A percentile compares a stretch with the other conserved stretches of the same genome.
Conservation (phyloP, 352 stramenopile species). For the Pythium guiyangense region DNA sequence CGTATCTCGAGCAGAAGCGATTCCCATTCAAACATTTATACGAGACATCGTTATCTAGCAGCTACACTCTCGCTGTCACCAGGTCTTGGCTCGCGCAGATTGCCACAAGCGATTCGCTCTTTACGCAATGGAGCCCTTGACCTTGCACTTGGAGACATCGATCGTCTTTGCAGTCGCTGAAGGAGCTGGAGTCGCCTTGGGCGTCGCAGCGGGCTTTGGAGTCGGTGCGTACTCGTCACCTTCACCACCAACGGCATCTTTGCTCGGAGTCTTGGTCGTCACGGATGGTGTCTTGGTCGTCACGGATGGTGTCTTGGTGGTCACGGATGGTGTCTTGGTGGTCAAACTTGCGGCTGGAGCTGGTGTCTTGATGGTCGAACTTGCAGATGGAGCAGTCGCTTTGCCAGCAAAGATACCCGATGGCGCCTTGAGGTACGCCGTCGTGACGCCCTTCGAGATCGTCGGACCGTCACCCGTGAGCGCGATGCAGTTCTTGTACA, state of each 20-base stretch:
- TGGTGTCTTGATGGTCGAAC: constrained; percentile 1
- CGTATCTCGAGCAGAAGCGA: no score
- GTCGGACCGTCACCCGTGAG: constrained; percentile 11
- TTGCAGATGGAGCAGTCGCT: background rate
- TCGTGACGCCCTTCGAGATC: constrained; percentile 13
- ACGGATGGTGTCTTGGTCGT: constrained; percentile 6
- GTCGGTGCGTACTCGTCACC: background rate
- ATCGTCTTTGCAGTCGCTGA: background rate
- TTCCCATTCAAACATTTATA: no score
- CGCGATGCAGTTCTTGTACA: constrained; percentile 53
- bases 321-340: background rate
- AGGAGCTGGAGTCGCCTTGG: constrained; percentile 3
- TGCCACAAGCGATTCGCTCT: background rate
- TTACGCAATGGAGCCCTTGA: constrained; percentile 2
- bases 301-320: background rate
- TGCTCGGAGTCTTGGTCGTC: constrained; percentile 2
- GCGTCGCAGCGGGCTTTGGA: background rate
- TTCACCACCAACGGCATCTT: background rate
- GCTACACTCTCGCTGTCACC: no score
- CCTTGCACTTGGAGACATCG: constrained; percentile 11
- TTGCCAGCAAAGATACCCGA: constrained; percentile 10
- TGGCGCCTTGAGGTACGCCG: constrained; percentile 7
- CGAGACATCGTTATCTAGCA: no score
- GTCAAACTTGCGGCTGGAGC: background rate
- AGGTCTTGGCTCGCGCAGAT: background rate